Base-by-base conservation (phyloP, 768 basidiomycete genomes). In the Calocybe indica region DNA sequence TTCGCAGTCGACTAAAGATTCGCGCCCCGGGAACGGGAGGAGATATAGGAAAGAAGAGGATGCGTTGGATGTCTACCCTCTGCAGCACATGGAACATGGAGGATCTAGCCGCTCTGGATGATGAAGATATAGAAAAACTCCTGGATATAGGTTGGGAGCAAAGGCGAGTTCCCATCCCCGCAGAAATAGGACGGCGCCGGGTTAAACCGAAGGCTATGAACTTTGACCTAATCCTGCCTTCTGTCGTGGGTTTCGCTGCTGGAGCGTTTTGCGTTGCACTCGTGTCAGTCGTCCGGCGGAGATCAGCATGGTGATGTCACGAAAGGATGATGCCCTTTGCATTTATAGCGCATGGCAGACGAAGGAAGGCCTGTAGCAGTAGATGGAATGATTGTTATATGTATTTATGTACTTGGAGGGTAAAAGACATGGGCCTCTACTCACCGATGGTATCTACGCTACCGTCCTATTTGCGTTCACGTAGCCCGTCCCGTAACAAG, bases 401-500 rank as follows among this genome's bases (percentile, higher is more conserved):
- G 22, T 22, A 22, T 22, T 22, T 22, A 22, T 22, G 22, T 22
- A 22, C 22, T 22, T 4, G 22, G 22, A 22, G 2, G 2, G 22
- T 22, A 22, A 4, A 22, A 22, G 22, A 22, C 22, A 22, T 22
- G 22, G 22, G 2, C 22, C 22, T 22, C 22, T 22, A 22, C 22
- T 22, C 22, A 22, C 22, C 22, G 4, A 22, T 22, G 4, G 22
- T 4, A 22, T 14, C 66, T 68, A 90, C 14, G 83, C 84, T 48
- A 92, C 64, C 28, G 85, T 76, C 56, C 88, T 75, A 63, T 91
- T 92, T 47, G 85, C 82, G 62, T 98, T 99, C 52, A 90, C 71
- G 62, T 93, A 93, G 39, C 96, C 95, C 15, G 84, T 81, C 8
- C 95, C 95, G 52, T 93, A 89, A 62, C 95, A 97, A 5, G 91